A percentile compares a stretch with the other conserved stretches of the same genome.
These are phyloP conservation scores for Alternaria sp. DNA, from an alignment of 2,329 filamentous ascomycete species.

Conservation along the genomic window DNA sequence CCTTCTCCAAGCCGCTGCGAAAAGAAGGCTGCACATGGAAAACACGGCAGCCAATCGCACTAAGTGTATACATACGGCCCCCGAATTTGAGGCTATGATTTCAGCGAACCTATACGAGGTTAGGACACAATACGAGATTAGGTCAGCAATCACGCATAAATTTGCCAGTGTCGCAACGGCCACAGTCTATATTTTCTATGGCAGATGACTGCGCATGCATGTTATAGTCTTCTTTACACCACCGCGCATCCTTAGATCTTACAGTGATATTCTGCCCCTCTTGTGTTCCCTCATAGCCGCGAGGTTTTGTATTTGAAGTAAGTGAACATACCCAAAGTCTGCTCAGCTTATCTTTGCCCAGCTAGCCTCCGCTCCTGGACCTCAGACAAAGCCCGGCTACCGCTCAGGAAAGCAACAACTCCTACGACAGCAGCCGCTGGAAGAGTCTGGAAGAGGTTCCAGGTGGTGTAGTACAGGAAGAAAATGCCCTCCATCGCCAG, in stretches of 20 bases:
- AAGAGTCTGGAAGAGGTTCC: conserved; percentile 90
- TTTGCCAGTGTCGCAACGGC: neutral
- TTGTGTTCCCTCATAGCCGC: neutral
- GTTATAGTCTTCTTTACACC: neutral
- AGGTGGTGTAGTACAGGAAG: conserved; percentile 89
- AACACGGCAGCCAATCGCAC: neutral
- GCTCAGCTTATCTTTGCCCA: conserved; percentile 62
- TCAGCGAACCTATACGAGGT: neutral
- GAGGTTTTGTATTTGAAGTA: neutral
- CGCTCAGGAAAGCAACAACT: conserved; percentile 79
- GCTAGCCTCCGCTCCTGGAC: conserved; percentile 87
- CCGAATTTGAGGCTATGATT: neutral
- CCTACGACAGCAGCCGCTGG: conserved; percentile 74
- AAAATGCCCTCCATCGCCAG: conserved; percentile 89
- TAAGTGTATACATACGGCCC: neutral
- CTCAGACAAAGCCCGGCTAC: conserved; percentile 87
- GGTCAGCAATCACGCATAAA: neutral
- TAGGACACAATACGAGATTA: neutral
- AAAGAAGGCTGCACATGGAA: neutral
- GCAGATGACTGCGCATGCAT: neutral
- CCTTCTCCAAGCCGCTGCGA: neutral
- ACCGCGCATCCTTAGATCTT: neutral
- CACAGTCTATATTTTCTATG: neutral
- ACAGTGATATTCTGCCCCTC: neutral
- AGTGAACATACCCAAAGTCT: neutral